Percentiles rank a stretch among this genome's conserved stretches.
Evolutionary conservation across 257 asterid species (phyloP).

Genomic region (Thymus mandschuricus): DNA sequence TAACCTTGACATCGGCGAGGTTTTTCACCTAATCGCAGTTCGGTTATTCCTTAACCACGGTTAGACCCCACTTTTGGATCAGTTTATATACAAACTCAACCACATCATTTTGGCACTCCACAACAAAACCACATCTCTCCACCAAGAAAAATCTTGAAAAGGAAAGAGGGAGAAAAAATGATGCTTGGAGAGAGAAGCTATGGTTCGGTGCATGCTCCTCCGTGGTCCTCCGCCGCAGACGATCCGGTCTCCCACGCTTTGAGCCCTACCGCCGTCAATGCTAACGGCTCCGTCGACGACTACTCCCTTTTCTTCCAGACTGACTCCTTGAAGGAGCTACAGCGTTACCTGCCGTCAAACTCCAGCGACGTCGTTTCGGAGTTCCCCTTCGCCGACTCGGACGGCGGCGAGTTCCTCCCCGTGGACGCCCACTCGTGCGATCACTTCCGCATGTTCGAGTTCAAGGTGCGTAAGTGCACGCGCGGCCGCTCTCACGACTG

Average conservation of each 20-base stretch:
- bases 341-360: constrained; percentile 63
- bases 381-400: constrained; percentile 40
- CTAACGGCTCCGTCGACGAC: constrained; percentile 44
- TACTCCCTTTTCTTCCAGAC: constrained; percentile 41
- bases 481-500: constrained; percentile 86
- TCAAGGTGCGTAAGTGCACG: constrained; percentile 73
- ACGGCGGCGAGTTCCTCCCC: constrained; percentile 45
- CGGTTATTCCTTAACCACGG: constrained; percentile 38
- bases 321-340: constrained; percentile 46
- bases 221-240: constrained; percentile 57
- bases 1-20: constrained; percentile 32
- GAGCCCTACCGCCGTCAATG: constrained; percentile 46
- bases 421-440: constrained; percentile 83
- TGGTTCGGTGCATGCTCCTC: constrained; percentile 51
- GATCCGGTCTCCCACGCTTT: constrained; percentile 29
- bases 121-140: neutral
- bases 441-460: constrained; percentile 82
- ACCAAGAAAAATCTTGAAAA: neutral
- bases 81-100: constrained; percentile 57
- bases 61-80: constrained; percentile 46
- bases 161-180: constrained; percentile 16
- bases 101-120: constrained; percentile 1
- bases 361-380: constrained; percentile 35
- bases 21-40: constrained; percentile 44
- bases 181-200: constrained; percentile 58